A percentile compares a stretch with the other conserved stretches of the same genome.
Evolutionary conservation across 1,139 yeast genomes (phyloP).

Genomic region (Hanseniaspora gamundiae): DNA sequence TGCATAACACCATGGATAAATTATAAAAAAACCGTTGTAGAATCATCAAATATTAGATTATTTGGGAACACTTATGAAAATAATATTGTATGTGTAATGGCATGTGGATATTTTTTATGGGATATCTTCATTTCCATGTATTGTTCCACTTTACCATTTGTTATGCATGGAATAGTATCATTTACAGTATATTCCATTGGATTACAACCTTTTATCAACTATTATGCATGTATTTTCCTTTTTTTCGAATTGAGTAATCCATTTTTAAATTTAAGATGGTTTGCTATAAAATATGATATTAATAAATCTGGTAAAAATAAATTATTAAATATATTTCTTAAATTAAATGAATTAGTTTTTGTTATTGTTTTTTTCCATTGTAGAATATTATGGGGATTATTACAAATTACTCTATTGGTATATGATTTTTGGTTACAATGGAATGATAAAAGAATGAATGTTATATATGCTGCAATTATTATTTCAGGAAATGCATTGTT

Average conservation of each 20-base stretch:
- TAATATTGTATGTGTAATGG: slow-evolving; percentile 57
- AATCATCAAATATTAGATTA: slow-evolving; percentile 36
- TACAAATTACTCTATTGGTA: slow-evolving; percentile 46
- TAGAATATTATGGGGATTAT: slow-evolving; percentile 83
- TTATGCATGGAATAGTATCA: slow-evolving; percentile 79
- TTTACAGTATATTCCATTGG: slow-evolving; percentile 58
- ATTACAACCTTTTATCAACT: slow-evolving; percentile 62
- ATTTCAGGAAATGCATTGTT: slow-evolving; percentile 52
- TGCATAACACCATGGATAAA: too few relatives aligned
- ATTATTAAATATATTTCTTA: slow-evolving; percentile 37
- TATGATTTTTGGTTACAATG: slow-evolving; percentile 36
- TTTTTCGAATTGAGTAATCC: slow-evolving; percentile 89
- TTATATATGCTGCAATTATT: slow-evolving; percentile 37
- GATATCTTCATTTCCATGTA: slow-evolving; percentile 56
- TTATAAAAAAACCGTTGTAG: too few relatives aligned
- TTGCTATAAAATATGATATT: slow-evolving; percentile 46
- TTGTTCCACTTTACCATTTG: slow-evolving; percentile 57
- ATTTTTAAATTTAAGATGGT: slow-evolving; percentile 85
- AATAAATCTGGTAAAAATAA: slow-evolving; percentile 28
- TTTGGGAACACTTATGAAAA: slow-evolving; percentile 64
- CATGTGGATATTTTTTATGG: slow-evolving; percentile 89
- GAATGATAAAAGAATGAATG: slow-evolving; percentile 31
- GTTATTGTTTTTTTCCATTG: slow-evolving; percentile 61
- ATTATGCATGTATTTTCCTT: slow-evolving; percentile 76
- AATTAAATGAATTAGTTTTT: slow-evolving; percentile 59